Percentiles rank a stretch among this genome's conserved stretches.
phyloP scores from a whole-genome alignment of 1,284 basidiomycete species.

The Ustanciosporium gigantosporum region DNA sequence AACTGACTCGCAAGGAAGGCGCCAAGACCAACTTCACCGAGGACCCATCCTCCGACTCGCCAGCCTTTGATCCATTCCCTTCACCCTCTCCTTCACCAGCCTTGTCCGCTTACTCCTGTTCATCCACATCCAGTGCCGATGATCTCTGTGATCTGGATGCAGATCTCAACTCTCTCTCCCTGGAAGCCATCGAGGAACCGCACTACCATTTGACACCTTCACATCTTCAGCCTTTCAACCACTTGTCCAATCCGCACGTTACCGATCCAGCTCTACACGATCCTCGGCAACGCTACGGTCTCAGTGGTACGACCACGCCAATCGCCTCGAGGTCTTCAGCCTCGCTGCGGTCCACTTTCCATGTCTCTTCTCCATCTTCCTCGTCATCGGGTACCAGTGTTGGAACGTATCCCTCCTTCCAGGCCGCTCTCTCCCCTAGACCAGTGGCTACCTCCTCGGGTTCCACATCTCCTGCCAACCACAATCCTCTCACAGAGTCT shows the following conservation, averaged over 20 bases:
- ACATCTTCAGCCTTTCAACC: background rate
- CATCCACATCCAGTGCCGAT: slow-evolving; percentile 22
- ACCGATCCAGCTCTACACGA: slow-evolving; percentile 9
- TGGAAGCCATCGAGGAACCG: slow-evolving; percentile 42
- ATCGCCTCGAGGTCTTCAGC: slow-evolving; percentile 22
- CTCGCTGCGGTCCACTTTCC: slow-evolving; percentile 8
- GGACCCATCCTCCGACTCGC: too few relatives aligned
- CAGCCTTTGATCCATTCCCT: too few relatives aligned
- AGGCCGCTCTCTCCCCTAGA: background rate
- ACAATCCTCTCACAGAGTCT: background rate
- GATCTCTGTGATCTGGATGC: slow-evolving; percentile 30
- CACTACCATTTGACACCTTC: slow-evolving; percentile 13
- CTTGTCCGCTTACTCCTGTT: slow-evolving; percentile 39
- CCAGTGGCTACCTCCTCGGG: background rate
- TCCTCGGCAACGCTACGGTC: slow-evolving; percentile 8
- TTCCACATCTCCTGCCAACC: background rate
- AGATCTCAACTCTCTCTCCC: slow-evolving; percentile 34
- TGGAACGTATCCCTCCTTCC: background rate
- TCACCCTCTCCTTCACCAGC: slow-evolving; percentile 39
- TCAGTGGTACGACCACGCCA: slow-evolving; percentile 30
- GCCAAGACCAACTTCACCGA: too few relatives aligned
- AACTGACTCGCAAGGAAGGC: too few relatives aligned
- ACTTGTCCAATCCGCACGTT: background rate
- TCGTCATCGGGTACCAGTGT: background rate
- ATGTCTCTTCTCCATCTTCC: slow-evolving; percentile 1